These are phyloP conservation scores for Globisporangium echinulatum DNA, from an alignment of 352 stramenopile species.

Conservation along the genomic window DNA sequence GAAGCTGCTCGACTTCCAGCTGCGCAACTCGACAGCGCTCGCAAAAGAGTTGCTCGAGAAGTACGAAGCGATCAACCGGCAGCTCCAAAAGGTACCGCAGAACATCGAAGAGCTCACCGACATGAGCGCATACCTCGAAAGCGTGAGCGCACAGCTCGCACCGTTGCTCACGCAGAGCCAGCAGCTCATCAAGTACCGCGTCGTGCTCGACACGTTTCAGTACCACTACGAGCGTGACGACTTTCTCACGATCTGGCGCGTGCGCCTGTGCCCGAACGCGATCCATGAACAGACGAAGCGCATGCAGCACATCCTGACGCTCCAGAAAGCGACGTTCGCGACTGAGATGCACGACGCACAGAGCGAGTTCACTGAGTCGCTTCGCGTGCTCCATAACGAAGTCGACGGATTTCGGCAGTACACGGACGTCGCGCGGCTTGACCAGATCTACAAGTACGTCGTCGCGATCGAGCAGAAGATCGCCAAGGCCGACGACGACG, in stretches of 20 bases:
- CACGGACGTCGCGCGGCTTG: conserved; percentile 76
- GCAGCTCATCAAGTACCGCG: conserved; percentile 71
- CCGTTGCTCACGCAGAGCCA: conserved; percentile 68
- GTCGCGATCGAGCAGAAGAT: conserved; percentile 87
- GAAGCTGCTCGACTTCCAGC: conserved; percentile 69
- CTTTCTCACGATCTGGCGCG: conserved; percentile 88
- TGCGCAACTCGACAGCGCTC: conserved; percentile 68
- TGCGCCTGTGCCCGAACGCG: conserved; percentile 82
- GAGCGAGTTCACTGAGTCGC: conserved; percentile 81
- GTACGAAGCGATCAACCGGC: conserved; percentile 77
- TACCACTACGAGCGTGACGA: conserved; percentile 85
- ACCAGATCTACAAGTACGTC: conserved; percentile 86
- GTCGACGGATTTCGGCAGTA: conserved; percentile 84
- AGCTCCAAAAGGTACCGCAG: conserved; percentile 80
- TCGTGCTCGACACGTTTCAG: conserved; percentile 75
- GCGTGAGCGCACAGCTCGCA: conserved; percentile 50
- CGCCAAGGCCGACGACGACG: conserved; percentile 82
- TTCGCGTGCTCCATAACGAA: conserved; percentile 84
- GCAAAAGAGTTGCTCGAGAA: conserved; percentile 75
- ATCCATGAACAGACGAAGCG: conserved; percentile 85
- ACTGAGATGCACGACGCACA: conserved; percentile 92
- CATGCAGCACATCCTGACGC: conserved; percentile 70
- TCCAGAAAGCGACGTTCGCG: conserved; percentile 82
- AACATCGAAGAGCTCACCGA: conserved; percentile 92
- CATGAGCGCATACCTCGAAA: conserved; percentile 81